A percentile compares a stretch with the other conserved stretches of the same genome.
These are phyloP conservation scores for Mollisia scopiformis DNA, from an alignment of 2,329 filamentous ascomycete species.

Conservation along the genomic window DNA sequence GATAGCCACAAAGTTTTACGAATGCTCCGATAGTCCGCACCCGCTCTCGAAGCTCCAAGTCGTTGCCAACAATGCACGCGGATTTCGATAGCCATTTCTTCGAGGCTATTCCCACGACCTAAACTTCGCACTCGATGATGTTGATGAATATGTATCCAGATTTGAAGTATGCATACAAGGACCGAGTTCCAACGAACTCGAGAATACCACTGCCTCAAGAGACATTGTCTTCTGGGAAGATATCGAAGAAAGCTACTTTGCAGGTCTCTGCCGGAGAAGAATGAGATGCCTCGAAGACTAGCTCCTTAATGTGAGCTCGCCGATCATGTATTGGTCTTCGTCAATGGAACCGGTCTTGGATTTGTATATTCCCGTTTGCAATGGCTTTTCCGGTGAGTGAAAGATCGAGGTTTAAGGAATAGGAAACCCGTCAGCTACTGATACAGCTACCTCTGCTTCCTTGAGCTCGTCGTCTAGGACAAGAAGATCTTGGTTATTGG, in stretches of 20 bases:
- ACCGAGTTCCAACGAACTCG: constrained; percentile 47
- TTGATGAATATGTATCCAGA: constrained; percentile 41
- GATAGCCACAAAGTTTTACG: too few relatives aligned
- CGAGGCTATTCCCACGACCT: constrained; percentile 20
- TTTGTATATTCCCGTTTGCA: constrained; percentile 47
- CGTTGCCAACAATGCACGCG: constrained; percentile 37
- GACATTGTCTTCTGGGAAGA: constrained; percentile 31
- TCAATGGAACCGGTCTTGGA: constrained; percentile 43
- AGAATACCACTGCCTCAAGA: constrained; percentile 38
- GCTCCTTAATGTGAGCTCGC: constrained; percentile 51
- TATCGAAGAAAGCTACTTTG: constrained; percentile 42
- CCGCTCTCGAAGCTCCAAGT: constrained; percentile 39
- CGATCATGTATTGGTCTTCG: constrained; percentile 50
- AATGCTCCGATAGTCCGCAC: too few relatives aligned
- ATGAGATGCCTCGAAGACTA: constrained; percentile 42
- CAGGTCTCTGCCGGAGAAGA: constrained; percentile 44
- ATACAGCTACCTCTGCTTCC: constrained; percentile 45
- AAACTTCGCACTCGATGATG: constrained; percentile 45
- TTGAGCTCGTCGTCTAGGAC: constrained; percentile 38
- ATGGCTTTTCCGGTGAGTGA: constrained; percentile 41
- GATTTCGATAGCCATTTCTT: constrained; percentile 1
- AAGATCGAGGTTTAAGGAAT: constrained; percentile 56
- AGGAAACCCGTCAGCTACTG: constrained; percentile 46
- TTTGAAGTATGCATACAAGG: constrained; percentile 42
- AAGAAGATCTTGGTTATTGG: constrained; percentile 12